These are phyloP conservation scores for Carnegiea gigantea DNA, from an alignment of 179 eudicot genomes.

Conservation along the genomic window DNA sequence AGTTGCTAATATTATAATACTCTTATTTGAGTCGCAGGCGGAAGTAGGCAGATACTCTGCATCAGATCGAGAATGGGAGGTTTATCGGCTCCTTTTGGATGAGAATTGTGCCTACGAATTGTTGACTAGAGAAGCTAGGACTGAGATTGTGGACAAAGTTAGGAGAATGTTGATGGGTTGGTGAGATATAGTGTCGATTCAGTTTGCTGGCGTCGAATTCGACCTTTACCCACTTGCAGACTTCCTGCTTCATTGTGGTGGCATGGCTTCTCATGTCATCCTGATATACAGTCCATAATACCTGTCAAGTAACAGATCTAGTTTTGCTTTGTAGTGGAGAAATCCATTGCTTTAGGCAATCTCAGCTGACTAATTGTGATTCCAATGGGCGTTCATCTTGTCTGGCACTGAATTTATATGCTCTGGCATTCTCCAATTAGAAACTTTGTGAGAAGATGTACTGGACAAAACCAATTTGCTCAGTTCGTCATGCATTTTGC, in stretches of 20 bases:
- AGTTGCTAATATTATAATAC: not conserved
- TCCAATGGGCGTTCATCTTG: not conserved
- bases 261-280: slow-evolving; percentile 3
- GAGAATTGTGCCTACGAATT: slow-evolving; percentile 58
- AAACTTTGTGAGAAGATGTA: not conserved
- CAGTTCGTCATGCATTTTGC: not conserved
- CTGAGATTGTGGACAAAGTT: slow-evolving; percentile 70
- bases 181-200: slow-evolving; percentile 31
- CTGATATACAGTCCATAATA: slow-evolving; percentile 28
- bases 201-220: not conserved
- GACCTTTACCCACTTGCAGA: not conserved
- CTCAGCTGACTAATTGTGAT: slow-evolving; percentile 9
- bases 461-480: not conserved
- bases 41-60: slow-evolving; percentile 79
- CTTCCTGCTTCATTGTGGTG: not conserved
- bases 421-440: not conserved
- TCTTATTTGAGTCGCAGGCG: slow-evolving; percentile 50
- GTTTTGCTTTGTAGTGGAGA: slow-evolving; percentile 15
- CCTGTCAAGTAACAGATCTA: not conserved
- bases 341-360: slow-evolving; percentile 6
- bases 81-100: slow-evolving; percentile 80
- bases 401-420: not conserved
- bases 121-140: slow-evolving; percentile 46
- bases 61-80: slow-evolving; percentile 84
- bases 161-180: slow-evolving; percentile 85